Evolutionary conservation across 176 grass and related monocot genomes (phyloP).

Genomic region (Canna indica): DNA sequence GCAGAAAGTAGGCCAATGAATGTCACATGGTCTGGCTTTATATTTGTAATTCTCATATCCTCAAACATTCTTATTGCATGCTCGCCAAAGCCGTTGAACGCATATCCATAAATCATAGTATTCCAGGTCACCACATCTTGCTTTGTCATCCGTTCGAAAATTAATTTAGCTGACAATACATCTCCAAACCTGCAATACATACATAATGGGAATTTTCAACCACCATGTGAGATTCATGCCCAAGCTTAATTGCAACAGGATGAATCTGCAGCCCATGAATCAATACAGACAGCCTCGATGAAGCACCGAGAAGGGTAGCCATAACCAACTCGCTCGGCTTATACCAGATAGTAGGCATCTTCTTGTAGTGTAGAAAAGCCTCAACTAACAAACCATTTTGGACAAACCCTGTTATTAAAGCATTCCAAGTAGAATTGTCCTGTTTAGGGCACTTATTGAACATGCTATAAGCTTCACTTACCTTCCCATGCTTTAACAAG

Average conservation of each 20-base stretch:
- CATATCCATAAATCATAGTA: not conserved
- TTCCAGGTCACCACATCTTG: not conserved
- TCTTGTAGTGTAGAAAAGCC: constrained; percentile 35
- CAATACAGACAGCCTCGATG: constrained; percentile 35
- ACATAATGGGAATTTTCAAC: constrained; percentile 27
- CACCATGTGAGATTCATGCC: constrained; percentile 28
- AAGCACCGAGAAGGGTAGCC: constrained; percentile 43
- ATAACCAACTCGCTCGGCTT: constrained; percentile 36
- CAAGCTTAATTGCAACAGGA: constrained; percentile 32
- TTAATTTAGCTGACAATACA: too few relatives aligned
- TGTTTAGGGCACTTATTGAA: constrained; percentile 35
- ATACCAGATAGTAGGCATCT: constrained; percentile 41
- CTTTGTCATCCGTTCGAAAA: not conserved
- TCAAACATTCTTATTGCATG: not conserved
- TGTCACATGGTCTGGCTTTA: constrained; percentile 5
- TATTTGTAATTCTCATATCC: not conserved
- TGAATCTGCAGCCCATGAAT: constrained; percentile 50
- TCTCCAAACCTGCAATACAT: too few relatives aligned
- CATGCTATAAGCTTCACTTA: constrained; percentile 50
- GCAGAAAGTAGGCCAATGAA: constrained; percentile 1
- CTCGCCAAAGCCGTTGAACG: not conserved
- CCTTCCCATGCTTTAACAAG: constrained; percentile 42
- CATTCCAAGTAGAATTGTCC: constrained; percentile 42
- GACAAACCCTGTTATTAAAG: constrained; percentile 39
- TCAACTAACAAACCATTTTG: constrained; percentile 39